Percentiles rank a stretch among this genome's conserved stretches.
phyloP scores from a whole-genome alignment of 805 yeast genomes.

The Myxozyma melibiosi region DNA sequence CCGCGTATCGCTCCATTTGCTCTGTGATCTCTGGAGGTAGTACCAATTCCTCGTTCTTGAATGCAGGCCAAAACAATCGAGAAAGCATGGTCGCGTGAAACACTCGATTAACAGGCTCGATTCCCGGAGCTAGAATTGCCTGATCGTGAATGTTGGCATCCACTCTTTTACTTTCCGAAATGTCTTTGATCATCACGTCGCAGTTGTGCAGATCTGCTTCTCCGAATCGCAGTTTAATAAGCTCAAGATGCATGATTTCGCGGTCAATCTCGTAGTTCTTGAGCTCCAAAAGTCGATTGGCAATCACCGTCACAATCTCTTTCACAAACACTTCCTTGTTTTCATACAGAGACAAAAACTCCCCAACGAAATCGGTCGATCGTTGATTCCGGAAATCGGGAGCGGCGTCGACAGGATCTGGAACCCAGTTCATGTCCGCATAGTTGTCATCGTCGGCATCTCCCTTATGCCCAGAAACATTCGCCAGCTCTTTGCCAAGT shows the following conservation, averaged over 20 bases:
- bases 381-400: constrained; percentile 59
- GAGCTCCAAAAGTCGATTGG: constrained; percentile 54
- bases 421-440: constrained; percentile 65
- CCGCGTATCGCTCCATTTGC: constrained; percentile 50
- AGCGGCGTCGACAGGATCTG: constrained; percentile 89
- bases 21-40: constrained; percentile 53
- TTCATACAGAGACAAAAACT: constrained; percentile 71
- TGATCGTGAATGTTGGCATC: constrained; percentile 46
- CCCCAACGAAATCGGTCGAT: constrained; percentile 64
- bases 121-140: not conserved
- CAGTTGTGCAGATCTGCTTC: constrained; percentile 64
- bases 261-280: constrained; percentile 37
- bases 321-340: constrained; percentile 64
- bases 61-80: constrained; percentile 76
- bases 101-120: constrained; percentile 30
- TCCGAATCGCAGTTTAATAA: constrained; percentile 66
- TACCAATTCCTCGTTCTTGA: constrained; percentile 48
- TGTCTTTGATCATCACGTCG: constrained; percentile 83
- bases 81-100: constrained; percentile 69
- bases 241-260: constrained; percentile 47
- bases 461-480: constrained; percentile 21
- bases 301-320: constrained; percentile 64
- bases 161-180: constrained; percentile 56
- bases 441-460: constrained; percentile 45
- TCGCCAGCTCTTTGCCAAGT: constrained; percentile 47